Conservation (phyloP, 2,329 filamentous ascomycete species). For the Helicocarpus griseus region DNA sequence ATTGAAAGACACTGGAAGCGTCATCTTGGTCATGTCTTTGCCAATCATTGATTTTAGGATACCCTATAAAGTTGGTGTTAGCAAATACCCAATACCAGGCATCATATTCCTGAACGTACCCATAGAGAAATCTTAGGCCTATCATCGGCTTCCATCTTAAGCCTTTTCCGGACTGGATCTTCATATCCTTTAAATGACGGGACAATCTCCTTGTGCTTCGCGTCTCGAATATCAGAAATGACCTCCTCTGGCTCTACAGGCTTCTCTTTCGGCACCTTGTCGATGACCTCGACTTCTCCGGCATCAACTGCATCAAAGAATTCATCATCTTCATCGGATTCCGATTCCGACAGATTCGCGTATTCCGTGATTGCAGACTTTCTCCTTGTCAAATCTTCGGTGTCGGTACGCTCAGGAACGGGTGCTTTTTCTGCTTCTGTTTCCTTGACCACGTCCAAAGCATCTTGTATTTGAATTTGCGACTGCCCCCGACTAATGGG, state of each 20-base stretch:
- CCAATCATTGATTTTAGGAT: conserved; percentile 99
- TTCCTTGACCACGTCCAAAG: conserved; percentile 27
- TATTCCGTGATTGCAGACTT: conserved; percentile 59
- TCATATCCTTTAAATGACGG: conserved; percentile 84
- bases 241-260: conserved; percentile 36
- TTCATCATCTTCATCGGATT: conserved; percentile 77
- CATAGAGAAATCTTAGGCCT: conserved; percentile 90
- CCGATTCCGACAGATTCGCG: conserved; percentile 62
- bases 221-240: conserved; percentile 34
- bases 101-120: conserved; percentile 49
- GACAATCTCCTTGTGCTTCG: conserved; percentile 55
- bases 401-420: conserved; percentile 9
- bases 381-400: conserved; percentile 35
- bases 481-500: conserved; percentile 23
- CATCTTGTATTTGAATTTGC: conserved; percentile 25
- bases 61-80: conserved; percentile 45
- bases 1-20: conserved; percentile 94
- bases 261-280: conserved; percentile 38
- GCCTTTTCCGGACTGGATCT: conserved; percentile 65
- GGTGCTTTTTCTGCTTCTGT: conserved; percentile 24
- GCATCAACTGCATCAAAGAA: conserved; percentile 97
- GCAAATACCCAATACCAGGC: background rate
- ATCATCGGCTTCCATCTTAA: conserved; percentile 87
- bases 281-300: conserved; percentile 58
- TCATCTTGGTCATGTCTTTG: conserved; percentile 99